A percentile compares a stretch with the other conserved stretches of the same genome.
These are phyloP conservation scores for Trichoderma gamsii DNA, from an alignment of 495 filamentous ascomycete genomes.

Conservation along the genomic window DNA sequence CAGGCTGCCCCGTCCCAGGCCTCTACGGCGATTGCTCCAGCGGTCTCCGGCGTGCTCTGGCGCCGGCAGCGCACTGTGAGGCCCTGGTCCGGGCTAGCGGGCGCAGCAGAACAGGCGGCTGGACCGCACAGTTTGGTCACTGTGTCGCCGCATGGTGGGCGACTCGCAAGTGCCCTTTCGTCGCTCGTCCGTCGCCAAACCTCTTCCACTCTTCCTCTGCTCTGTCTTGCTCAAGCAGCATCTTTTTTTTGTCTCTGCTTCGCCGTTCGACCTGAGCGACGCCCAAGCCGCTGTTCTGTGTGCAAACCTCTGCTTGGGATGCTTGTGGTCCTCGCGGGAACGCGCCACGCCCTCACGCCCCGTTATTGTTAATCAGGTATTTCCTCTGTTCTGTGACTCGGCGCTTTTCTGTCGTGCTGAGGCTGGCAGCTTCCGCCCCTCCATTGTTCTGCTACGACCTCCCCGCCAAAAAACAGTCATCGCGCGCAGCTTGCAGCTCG, in stretches of 20 bases:
- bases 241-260: background rate
- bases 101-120: constrained; percentile 6
- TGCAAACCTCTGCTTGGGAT: constrained; percentile 3
- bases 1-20: background rate
- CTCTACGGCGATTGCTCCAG: background rate
- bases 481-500: background rate
- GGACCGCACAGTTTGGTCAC: background rate
- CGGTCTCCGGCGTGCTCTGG: background rate
- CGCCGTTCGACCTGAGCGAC: constrained; percentile 1
- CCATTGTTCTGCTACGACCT: background rate
- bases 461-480: background rate
- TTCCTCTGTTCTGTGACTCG: background rate
- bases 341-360: background rate
- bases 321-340: background rate
- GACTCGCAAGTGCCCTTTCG: background rate
- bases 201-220: background rate
- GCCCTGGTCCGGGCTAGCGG: constrained; percentile 3
- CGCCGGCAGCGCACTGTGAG: background rate
- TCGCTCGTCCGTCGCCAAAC: constrained; percentile 8
- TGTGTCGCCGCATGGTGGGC: constrained; percentile 2
- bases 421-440: background rate
- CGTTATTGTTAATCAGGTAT: background rate
- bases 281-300: background rate
- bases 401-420: background rate
- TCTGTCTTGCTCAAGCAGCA: background rate